These are phyloP conservation scores for Tylopilus sp. DNA, from an alignment of 768 basidiomycete genomes.

Conservation along the genomic window DNA sequence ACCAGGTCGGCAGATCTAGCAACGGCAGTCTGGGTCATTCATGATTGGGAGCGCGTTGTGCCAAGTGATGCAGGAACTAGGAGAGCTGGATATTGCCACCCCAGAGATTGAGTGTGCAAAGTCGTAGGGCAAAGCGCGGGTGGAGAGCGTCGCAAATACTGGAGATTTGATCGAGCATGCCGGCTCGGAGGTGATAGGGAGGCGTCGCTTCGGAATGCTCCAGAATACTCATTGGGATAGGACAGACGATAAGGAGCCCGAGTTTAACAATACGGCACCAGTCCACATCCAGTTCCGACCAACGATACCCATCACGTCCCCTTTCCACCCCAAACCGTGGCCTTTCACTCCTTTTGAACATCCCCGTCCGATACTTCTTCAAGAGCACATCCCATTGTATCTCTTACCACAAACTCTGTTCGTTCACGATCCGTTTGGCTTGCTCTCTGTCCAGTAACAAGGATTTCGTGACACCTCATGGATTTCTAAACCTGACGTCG, in stretches of 20 bases:
- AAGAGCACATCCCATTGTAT: slow-evolving; percentile 33
- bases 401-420: slow-evolving; percentile 39
- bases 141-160: slow-evolving; percentile 14
- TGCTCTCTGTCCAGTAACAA: slow-evolving; percentile 22
- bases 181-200: background rate
- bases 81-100: slow-evolving; percentile 14
- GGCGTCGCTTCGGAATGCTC: too few species aligned
- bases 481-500: slow-evolving; percentile 29
- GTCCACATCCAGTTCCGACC: background rate
- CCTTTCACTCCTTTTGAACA: slow-evolving; percentile 37
- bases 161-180: slow-evolving; percentile 9
- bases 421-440: slow-evolving; percentile 43
- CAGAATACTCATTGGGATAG: too few species aligned
- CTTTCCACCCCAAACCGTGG: slow-evolving; percentile 37
- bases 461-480: slow-evolving; percentile 15
- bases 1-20: slow-evolving; percentile 2
- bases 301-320: slow-evolving; percentile 16
- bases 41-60: slow-evolving; percentile 21
- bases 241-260: too few species aligned
- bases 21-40: background rate
- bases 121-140: slow-evolving; percentile 21
- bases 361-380: slow-evolving; percentile 25
- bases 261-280: background rate
- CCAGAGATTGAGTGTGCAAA: slow-evolving; percentile 22
- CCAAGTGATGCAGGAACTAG: slow-evolving; percentile 5